A percentile compares a stretch with the other conserved stretches of the same genome.
These are phyloP conservation scores for Ceratocystis huliohia DNA, from an alignment of 2,329 filamentous ascomycete genomes.

Conservation along the genomic window DNA sequence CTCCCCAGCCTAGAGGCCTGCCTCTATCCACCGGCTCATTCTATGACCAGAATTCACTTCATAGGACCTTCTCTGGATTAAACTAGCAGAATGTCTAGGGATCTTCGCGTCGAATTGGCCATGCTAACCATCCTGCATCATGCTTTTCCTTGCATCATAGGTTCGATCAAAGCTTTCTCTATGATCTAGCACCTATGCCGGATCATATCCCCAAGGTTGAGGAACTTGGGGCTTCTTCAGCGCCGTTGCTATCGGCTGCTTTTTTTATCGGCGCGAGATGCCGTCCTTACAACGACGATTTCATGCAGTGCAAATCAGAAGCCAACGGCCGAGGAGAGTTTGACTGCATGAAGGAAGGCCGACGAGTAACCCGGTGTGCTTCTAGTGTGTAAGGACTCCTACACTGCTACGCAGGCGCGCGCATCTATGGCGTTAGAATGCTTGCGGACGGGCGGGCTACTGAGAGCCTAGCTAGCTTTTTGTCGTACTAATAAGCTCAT, in stretches of 20 bases:
- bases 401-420: neutral
- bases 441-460: neutral
- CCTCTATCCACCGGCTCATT: neutral
- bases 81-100: constrained; percentile 22
- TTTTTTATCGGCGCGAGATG: constrained; percentile 97
- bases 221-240: constrained; percentile 87
- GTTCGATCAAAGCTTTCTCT: constrained; percentile 86
- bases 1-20: neutral
- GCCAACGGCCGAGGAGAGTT: constrained; percentile 81
- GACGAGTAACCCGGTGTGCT: constrained; percentile 92
- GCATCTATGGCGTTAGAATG: neutral
- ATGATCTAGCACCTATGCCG: constrained; percentile 92
- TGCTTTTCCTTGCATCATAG: constrained; percentile 36
- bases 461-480: neutral
- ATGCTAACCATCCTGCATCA: constrained; percentile 23
- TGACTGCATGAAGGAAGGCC: constrained; percentile 90
- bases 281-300: constrained; percentile 94
- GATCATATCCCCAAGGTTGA: constrained; percentile 82
- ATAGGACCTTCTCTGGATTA: neutral
- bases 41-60: neutral
- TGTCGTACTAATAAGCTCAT: constrained; percentile 18
- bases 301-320: constrained; percentile 98
- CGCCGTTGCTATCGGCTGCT: constrained; percentile 77
- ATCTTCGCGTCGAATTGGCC: no score
- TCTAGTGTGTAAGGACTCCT: constrained; percentile 71